Conservation (phyloP, 495 filamentous ascomycete genomes). For the Rusavskia elegans region DNA sequence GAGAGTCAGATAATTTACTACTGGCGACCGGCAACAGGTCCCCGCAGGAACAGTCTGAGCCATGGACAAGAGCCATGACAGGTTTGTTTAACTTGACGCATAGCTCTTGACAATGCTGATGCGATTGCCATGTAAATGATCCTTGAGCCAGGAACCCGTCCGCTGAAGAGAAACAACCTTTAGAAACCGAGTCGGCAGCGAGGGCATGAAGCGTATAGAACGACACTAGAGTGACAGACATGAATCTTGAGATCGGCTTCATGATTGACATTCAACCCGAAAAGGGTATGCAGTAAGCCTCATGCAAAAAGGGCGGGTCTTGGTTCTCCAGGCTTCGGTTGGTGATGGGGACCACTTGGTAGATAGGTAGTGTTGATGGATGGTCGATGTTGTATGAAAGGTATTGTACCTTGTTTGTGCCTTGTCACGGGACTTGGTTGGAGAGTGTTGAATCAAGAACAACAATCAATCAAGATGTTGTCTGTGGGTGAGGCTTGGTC, state of each 20-base stretch:
- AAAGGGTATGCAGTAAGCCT: not conserved
- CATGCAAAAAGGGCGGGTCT: not conserved
- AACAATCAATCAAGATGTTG: conserved; percentile 1
- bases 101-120: conserved; percentile 28
- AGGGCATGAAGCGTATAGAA: conserved; percentile 11
- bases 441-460: not conserved
- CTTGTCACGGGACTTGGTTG: not conserved
- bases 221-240: not conserved
- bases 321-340: not conserved
- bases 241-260: conserved; percentile 1
- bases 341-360: not conserved
- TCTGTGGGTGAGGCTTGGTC: not conserved
- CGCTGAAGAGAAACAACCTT: conserved; percentile 24
- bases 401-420: not conserved
- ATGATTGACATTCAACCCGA: not conserved
- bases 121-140: conserved; percentile 30
- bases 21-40: conserved; percentile 24
- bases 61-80: conserved; percentile 27
- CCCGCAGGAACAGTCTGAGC: conserved; percentile 32
- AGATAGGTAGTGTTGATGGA: not conserved
- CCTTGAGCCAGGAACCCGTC: conserved; percentile 20
- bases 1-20: conserved; percentile 20
- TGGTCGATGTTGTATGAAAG: not conserved
- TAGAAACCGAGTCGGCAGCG: conserved; percentile 12
- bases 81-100: conserved; percentile 20